Conservation (phyloP, 345 rosid species). For the Arabidopsis thaliana region DNA sequence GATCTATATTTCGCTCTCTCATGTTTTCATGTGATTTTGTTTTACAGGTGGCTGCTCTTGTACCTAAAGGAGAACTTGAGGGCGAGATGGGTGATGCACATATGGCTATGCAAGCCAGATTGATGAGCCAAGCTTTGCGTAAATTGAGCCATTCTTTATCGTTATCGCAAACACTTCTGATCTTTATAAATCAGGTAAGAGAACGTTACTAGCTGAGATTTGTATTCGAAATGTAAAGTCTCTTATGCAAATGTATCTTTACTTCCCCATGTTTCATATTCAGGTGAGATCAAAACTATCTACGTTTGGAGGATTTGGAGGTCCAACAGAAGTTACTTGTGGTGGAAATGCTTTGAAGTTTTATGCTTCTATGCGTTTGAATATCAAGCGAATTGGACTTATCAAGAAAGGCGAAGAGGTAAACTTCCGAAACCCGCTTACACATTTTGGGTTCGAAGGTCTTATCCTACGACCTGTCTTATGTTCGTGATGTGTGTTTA, state of each 20-base stretch:
- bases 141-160: conserved; percentile 94
- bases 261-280: background rate
- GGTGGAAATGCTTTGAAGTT: conserved; percentile 99
- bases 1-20: conserved; percentile 14
- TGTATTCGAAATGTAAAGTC: conserved; percentile 4
- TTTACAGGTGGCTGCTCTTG: conserved; percentile 95
- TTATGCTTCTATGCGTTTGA: conserved; percentile 93
- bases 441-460: conserved; percentile 15
- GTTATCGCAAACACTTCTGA: conserved; percentile 72
- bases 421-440: conserved; percentile 18
- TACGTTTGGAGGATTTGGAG: conserved; percentile 94
- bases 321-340: conserved; percentile 94
- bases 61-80: conserved; percentile 96
- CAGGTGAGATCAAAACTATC: conserved; percentile 91
- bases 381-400: conserved; percentile 68
- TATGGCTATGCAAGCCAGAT: conserved; percentile 99
- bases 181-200: conserved; percentile 86
- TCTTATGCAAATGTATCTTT: background rate
- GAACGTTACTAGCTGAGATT: background rate
- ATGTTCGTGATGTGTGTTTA: conserved; percentile 14
- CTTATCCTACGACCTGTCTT: background rate
- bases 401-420: conserved; percentile 97
- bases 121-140: conserved; percentile 99
- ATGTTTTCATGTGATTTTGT: conserved; percentile 12
- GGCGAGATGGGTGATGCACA: conserved; percentile 99